Evolutionary conservation across 2,329 filamentous ascomycete genomes (phyloP).

Genomic region (Cytospora piceicola): DNA sequence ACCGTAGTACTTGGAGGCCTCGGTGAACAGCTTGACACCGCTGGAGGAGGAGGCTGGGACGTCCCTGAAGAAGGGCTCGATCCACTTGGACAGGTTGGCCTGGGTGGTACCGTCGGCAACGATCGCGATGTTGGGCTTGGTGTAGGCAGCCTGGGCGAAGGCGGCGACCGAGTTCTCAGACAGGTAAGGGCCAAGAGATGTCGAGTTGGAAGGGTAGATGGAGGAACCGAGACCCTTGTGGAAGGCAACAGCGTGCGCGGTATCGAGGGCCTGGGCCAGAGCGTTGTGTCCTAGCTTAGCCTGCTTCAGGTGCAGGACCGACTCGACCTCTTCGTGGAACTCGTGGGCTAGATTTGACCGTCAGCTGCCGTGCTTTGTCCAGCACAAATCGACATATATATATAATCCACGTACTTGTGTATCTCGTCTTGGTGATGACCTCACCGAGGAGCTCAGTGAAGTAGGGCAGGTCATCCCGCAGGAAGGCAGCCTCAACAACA

Average conservation of each 20-base stretch:
- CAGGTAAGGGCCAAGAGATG: slow-evolving; percentile 79
- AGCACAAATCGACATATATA: slow-evolving; percentile 2
- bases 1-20: slow-evolving; percentile 84
- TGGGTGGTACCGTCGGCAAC: slow-evolving; percentile 86
- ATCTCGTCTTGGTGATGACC: slow-evolving; percentile 87
- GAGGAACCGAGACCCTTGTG: slow-evolving; percentile 87
- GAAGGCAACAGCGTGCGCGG: slow-evolving; percentile 85
- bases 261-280: slow-evolving; percentile 76
- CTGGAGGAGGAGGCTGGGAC: slow-evolving; percentile 59
- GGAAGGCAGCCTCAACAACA: slow-evolving; percentile 91
- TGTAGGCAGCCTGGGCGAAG: slow-evolving; percentile 79
- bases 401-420: slow-evolving; percentile 62
- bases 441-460: slow-evolving; percentile 95
- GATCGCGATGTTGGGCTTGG: slow-evolving; percentile 88
- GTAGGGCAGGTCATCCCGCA: slow-evolving; percentile 94
- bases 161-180: slow-evolving; percentile 73
- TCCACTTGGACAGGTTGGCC: slow-evolving; percentile 81
- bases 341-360: slow-evolving; percentile 69
- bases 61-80: slow-evolving; percentile 86
- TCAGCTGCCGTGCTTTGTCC: slow-evolving; percentile 30
- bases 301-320: slow-evolving; percentile 77
- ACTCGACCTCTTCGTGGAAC: slow-evolving; percentile 84
- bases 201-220: slow-evolving; percentile 71
- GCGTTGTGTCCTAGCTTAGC: slow-evolving; percentile 68
- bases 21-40: slow-evolving; percentile 59